Base-by-base conservation (phyloP, 83 land plant species). In the Picea engelmannii region DNA sequence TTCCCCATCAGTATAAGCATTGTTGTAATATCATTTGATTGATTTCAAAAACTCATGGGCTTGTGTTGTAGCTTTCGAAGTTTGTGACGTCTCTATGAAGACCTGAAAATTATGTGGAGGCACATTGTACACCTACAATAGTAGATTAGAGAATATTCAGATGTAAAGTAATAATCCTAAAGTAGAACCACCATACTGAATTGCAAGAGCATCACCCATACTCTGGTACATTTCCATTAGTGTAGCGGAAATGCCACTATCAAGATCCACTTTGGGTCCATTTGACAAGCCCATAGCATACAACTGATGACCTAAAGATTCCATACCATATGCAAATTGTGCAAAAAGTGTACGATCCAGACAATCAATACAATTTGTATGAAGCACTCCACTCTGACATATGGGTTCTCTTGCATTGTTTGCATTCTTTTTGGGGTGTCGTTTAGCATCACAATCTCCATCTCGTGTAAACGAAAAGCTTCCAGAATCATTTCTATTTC, bases 181-280 rank as follows among this genome's bases (percentile, higher is more conserved):
- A 31, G 35, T 1, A 78, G 99, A 97, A 59, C 99, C 99, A 66
- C 99, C 99, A 84, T 97, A 97, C 83, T 95, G 99, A 35, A 95
- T 90, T 20, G 98, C 99, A 76, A 97, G 91, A 62, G 95, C 93
- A 90, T 97, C 99, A 6, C 99, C 99, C 99, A 97, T 97, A 82
- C 90, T 89, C 80, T 89, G 95, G 70, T 97, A 97, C 95, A 97
- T 97, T 81, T 95, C 99, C 96, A 93, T 95, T 16, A 97, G 84
- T 73, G 96, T 92, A 82, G 88, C 92, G 62, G 99, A 98, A 80
- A 95, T 91, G 84, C 92, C 91, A 79, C 35, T 31, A 31, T 31
- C 35, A 31, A 31, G 35, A 31, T 31, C 35, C 35, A 31, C 2
- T 31, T 31, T 31, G 35, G 35, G 35, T 31, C 35, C 35, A 31